These are phyloP conservation scores for Vigna mungo DNA, from an alignment of 306 rosid genomes.

Conservation along the genomic window DNA sequence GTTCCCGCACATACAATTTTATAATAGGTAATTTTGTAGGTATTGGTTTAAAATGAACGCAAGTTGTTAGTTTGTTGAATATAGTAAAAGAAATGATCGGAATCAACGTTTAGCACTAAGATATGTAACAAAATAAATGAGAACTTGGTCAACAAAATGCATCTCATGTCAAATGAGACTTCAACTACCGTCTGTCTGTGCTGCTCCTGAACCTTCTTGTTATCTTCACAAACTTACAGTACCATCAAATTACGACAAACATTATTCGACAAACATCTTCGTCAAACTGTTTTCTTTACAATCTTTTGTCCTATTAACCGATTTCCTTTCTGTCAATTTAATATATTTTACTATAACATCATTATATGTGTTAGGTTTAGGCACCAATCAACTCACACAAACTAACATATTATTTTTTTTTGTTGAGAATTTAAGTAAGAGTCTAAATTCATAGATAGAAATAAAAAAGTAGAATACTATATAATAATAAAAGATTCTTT, in stretches of 20 bases:
- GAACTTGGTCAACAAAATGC: conserved; percentile 43
- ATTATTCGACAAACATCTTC: no score
- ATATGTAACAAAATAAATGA: neutral
- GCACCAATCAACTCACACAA: no score
- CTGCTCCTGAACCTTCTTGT: conserved; percentile 6
- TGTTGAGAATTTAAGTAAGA: no score
- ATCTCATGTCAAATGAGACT: conserved; percentile 29
- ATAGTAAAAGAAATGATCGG: neutral
- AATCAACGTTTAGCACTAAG: neutral
- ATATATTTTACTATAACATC: neutral
- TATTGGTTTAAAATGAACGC: neutral
- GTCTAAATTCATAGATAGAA: no score
- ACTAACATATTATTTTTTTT: no score
- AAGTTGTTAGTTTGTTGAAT: conserved; percentile 16
- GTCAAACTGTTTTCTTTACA: no score
- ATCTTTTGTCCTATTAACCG: no score
- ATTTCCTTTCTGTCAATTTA: neutral
- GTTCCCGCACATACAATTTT: neutral
- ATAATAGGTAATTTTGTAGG: conserved; percentile 11
- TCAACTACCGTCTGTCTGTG: conserved; percentile 14
- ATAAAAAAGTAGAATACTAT: no score
- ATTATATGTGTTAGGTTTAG: no score
- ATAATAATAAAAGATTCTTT: no score
- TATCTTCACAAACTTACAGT: conserved; percentile 25
- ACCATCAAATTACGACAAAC: neutral